Conservation (phyloP, 1,139 yeast genomes). For the Wickerhamomyces sp. region DNA sequence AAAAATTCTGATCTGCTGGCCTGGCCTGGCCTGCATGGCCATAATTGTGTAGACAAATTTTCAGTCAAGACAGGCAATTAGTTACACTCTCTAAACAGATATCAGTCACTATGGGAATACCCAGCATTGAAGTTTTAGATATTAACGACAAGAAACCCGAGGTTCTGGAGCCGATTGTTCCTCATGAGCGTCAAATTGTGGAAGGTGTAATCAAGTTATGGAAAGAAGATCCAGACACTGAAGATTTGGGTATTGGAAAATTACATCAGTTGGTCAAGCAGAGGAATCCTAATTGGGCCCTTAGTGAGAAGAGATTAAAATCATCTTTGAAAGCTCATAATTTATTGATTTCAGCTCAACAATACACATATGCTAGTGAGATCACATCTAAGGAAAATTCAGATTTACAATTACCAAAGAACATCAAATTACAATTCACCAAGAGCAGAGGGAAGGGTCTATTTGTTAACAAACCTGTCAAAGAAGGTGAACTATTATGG, state of each 20-base stretch:
- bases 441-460: conserved; percentile 46
- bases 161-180: conserved; percentile 38
- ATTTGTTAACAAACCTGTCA: conserved; percentile 39
- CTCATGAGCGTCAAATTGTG: conserved; percentile 62
- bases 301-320: conserved; percentile 56
- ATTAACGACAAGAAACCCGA: conserved; percentile 25
- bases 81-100: too few species aligned
- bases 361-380: conserved; percentile 45
- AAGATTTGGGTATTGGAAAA: conserved; percentile 50
- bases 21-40: too few species aligned
- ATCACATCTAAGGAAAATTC: conserved; percentile 54
- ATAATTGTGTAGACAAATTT: too few species aligned
- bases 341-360: conserved; percentile 31
- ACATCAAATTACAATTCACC: conserved; percentile 40
- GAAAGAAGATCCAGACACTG: conserved; percentile 64
- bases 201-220: conserved; percentile 59
- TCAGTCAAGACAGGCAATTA: too few species aligned
- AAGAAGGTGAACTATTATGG: conserved; percentile 53
- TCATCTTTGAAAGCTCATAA: conserved; percentile 51
- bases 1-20: too few species aligned
- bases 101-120: conserved; percentile 4
- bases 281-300: conserved; percentile 55
- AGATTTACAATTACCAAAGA: conserved; percentile 42
- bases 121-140: conserved; percentile 26
- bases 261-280: conserved; percentile 47